Evolutionary conservation across 805 yeast genomes (phyloP), one percentile per base, ranked within the genome.

Genomic region (Blastobotrys chiropterorum): DNA sequence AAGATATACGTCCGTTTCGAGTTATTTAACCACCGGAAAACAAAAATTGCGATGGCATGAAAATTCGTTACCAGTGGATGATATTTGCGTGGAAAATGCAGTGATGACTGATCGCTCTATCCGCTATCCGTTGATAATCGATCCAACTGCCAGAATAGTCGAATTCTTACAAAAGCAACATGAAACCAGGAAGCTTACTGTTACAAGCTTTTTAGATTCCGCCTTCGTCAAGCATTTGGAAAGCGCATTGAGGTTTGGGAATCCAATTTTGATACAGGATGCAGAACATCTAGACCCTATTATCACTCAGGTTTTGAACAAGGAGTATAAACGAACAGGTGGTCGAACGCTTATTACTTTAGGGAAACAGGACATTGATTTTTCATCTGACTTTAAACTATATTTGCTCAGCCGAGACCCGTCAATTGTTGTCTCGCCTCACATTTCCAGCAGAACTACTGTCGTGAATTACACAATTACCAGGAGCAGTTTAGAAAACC

Each of bases 201-300:
- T 81, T 0, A 79, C 95, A 0, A 86, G 95, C 59, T 87, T 92
- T 61, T 66, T 85, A 44, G 89, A 86, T 59, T 77, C 74, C 3
- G 79, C 84, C 0, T 86, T 83, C 63, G 63, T 77, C 2, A 83
- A 81, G 56, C 85, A 80, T 43, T 62, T 92, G 14, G 96, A 90
- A 63, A 85, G 88, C 60, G 84, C 95, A 0, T 63, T 90, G 22
- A 72, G 94, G 56, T 90, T 90, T 72, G 97, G 98, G 3, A 89
- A 87, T 2, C 60, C 78, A 0, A 70, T 92, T 5, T 62, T 90
- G 13, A 74, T 92, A 15, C 80, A 80, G 57, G 92, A 92, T 67
- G 90, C 90, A 2, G 97, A 92, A 61, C 70, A 76, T 57, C 82
- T 78, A 61, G 92, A 92, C 63, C 95, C 97, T 0, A 68, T 86